Conservation (phyloP, 2,329 filamentous ascomycete genomes). For the Aspergillus eucalypticola region DNA sequence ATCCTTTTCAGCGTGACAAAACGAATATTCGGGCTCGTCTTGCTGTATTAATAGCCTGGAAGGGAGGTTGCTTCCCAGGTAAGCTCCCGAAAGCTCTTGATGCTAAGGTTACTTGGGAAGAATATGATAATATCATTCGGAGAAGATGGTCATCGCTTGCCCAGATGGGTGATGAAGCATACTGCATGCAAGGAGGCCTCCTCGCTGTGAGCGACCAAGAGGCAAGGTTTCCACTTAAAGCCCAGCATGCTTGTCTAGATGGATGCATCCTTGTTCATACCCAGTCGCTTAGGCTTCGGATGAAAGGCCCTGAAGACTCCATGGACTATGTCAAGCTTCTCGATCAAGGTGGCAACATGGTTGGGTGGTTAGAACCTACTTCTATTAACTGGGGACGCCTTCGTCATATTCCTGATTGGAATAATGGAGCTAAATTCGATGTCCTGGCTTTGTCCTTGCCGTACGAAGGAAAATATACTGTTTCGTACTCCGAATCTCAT, state of each 20-base stretch:
- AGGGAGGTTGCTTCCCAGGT: background rate
- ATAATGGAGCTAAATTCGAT: background rate
- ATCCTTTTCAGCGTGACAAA: too few species aligned
- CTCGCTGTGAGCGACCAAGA: background rate
- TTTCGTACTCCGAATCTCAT: accelerated
- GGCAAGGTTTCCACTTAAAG: background rate
- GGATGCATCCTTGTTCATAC: background rate
- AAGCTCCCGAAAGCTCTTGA: background rate
- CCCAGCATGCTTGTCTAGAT: background rate
- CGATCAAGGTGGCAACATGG: background rate
- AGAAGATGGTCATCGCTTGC: background rate
- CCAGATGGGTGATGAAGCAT: background rate
- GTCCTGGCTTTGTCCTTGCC: background rate
- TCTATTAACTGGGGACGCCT: background rate
- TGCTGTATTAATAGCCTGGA: background rate
- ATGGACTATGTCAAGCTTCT: background rate
- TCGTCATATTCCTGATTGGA: background rate
- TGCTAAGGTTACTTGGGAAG: too few species aligned
- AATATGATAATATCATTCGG: too few species aligned
- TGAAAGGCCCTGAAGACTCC: background rate
- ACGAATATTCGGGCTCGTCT: too few species aligned
- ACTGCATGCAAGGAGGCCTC: background rate
- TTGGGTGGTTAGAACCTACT: background rate
- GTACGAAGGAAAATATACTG: background rate
- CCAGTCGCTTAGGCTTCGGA: background rate